Base-by-base conservation (phyloP, 2,329 filamentous ascomycete genomes). In the Aspergillus eucalypticola region DNA sequence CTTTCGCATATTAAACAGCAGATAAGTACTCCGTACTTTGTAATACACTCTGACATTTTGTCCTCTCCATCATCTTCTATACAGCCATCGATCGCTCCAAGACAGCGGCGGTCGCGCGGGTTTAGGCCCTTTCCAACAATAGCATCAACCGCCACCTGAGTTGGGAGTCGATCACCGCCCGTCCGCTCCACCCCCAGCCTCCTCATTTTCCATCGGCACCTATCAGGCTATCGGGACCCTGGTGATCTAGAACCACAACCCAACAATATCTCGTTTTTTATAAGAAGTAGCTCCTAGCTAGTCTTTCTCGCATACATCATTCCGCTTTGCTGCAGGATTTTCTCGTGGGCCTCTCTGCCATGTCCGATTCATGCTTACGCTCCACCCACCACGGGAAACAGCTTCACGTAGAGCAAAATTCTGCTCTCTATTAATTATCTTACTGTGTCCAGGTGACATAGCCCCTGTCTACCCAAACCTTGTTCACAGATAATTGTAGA, bases 151-250 rank as follows among this genome's bases (percentile, higher is more conserved):
- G 39, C 51, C 51, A 53, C 51, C 32, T 13, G 50, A 39, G 41
- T 49, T 27, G 46, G 46, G 46, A 27, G 46, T 23, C 25, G 46
- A 44, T 58, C 56, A 48, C 54, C 50, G 58, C 51, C 55, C 46
- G 39, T 58, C 48, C 58, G 35, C 58, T 58, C 61, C 61, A 63
- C 48, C 23, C 58, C 61, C 61, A 64, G 54, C 61, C 61, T 55
- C 61, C 60, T 48, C 51, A 21, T 54, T 63, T 63, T 57, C 13
- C 10, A 13, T 35, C 15, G 8, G 51, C 23, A 19, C 52, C 38
- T 54, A 32, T 42, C 25, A 35, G 32, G 11, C 32, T 15, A 15
- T 35, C 25, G 8, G 21, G 44, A n/a, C 35, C 39, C 17, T 42
- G 19, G 2, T 21, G n/a, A 35, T 27, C 35, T 13, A 39, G 17